Base-by-base conservation (phyloP, 345 rosid genomes). In the Moricandia arvensis region DNA sequence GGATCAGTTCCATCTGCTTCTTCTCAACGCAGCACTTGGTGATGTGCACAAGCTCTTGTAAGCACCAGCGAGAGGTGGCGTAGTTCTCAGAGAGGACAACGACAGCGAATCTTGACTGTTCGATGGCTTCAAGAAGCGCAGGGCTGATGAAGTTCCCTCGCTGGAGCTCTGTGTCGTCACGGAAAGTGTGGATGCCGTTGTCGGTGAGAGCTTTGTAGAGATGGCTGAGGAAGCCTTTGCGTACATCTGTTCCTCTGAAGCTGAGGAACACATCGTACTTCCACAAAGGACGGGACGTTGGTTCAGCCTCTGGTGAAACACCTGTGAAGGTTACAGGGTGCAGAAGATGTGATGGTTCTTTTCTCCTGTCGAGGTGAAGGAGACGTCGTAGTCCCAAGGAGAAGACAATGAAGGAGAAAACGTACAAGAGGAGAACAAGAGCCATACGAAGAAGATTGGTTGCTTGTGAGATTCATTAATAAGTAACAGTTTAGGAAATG, bases 201-300 rank as follows among this genome's bases (percentile, higher is more conserved):
- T 63, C 45, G 30, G 62, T 68, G 55, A 79, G 78, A 38, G 79
- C n/a, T 55, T 74, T 68, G 75, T 68, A 74, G 61, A 79, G 82
- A 64, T 79, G 75, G 27, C 75, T 74, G 60, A 74, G 41, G 31
- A 79, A 79, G 0, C 79, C 79, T 58, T 79, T 62, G 5, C 82
- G 75, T 6, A 69, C 75, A 59, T 69, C 75, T 43, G 65, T 9
- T 33, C 79, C 79, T 2, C 79, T 74, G 71, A 79, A 74, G 33
- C 82, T 74, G 30, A 79, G 75, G 27, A 79, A 79, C 16, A 79
- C 82, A 68, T 79, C 75, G 75, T 74, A 79, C 37, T 57, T 74
- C 71, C 75, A 64, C 41, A 33, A 15, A 0, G 41, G 29, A 0
- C 27, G 59, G 16, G 77, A 72, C 3, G 72, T 21, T 1, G 30